Percentiles rank a stretch among this genome's conserved stretches.
Evolutionary conservation across 495 filamentous ascomycete species (phyloP).

Genomic region (Xylaria cubensis): DNA sequence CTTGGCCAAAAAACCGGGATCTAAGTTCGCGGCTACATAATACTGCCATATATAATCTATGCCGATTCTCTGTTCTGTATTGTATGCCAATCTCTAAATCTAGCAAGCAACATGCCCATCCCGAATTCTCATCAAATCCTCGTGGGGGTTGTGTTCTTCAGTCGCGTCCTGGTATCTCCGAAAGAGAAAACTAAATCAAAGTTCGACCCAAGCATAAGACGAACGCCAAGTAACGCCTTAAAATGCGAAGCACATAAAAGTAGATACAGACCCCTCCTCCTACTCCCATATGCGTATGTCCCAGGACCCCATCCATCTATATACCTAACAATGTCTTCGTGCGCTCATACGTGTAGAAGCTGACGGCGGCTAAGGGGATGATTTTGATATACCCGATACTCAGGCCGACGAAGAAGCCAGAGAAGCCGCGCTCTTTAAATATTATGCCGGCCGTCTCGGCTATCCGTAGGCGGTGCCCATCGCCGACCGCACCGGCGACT

Average conservation of each 20-base stretch:
- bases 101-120: neutral
- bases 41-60: neutral
- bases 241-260: neutral
- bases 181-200: neutral
- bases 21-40: neutral
- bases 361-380: slow-evolving; percentile 85
- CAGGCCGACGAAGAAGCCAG: slow-evolving; percentile 90
- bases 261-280: neutral
- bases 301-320: slow-evolving; percentile 41
- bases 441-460: slow-evolving; percentile 78
- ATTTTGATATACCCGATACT: slow-evolving; percentile 96
- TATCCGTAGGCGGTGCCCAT: slow-evolving; percentile 79
- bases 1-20: neutral
- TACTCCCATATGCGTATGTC: neutral
- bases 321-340: slow-evolving; percentile 77
- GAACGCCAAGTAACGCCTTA: slow-evolving; percentile 10
- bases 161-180: slow-evolving; percentile 4
- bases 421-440: slow-evolving; percentile 73
- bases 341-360: slow-evolving; percentile 80
- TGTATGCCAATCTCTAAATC: slow-evolving; percentile 9
- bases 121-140: neutral
- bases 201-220: neutral
- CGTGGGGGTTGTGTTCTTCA: neutral
- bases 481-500: slow-evolving; percentile 91
- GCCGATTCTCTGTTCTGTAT: neutral